These are phyloP conservation scores for Euptelea pleiosperma DNA, from an alignment of 164 flowering plant species.

Conservation along the genomic window DNA sequence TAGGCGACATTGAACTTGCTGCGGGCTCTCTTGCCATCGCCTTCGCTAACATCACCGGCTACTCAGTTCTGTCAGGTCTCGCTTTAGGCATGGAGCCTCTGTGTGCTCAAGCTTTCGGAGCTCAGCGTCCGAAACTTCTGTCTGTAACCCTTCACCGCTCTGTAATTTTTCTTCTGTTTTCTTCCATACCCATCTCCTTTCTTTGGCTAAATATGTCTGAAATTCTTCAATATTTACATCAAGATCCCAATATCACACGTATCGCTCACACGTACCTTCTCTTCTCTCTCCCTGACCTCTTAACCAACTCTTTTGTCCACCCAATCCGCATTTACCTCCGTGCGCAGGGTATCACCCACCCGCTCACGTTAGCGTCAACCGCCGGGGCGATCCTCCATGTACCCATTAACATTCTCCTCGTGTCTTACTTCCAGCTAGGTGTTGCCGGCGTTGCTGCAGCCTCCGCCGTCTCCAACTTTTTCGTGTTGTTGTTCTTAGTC, in stretches of 20 bases:
- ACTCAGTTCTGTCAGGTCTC: constrained; percentile 79
- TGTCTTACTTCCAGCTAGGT: constrained; percentile 44
- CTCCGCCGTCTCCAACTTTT: constrained; percentile 51
- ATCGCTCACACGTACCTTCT: constrained; percentile 62
- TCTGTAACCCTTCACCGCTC: constrained; percentile 70
- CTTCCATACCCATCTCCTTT: constrained; percentile 63
- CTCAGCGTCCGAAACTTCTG: constrained; percentile 53
- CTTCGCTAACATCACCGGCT: constrained; percentile 89
- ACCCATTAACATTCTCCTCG: constrained; percentile 54
- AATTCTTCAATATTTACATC: constrained; percentile 43
- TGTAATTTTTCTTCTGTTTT: constrained; percentile 56
- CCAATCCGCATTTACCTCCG: constrained; percentile 92
- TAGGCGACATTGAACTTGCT: constrained; percentile 77
- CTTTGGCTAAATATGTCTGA: constrained; percentile 68
- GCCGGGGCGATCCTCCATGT: constrained; percentile 54
- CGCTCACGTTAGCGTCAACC: constrained; percentile 68
- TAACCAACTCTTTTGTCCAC: constrained; percentile 72
- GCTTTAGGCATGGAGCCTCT: constrained; percentile 92
- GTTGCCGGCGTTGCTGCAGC: constrained; percentile 76
- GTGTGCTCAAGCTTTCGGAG: constrained; percentile 88
- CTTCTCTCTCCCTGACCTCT: constrained; percentile 73
- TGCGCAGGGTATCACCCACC: constrained; percentile 79
- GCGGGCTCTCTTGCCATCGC: constrained; percentile 84
- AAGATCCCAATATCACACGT: constrained; percentile 51
- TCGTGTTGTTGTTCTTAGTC: constrained; percentile 36